These are phyloP conservation scores for Larix sibirica DNA, from an alignment of 83 land plant species.

Conservation along the genomic window DNA sequence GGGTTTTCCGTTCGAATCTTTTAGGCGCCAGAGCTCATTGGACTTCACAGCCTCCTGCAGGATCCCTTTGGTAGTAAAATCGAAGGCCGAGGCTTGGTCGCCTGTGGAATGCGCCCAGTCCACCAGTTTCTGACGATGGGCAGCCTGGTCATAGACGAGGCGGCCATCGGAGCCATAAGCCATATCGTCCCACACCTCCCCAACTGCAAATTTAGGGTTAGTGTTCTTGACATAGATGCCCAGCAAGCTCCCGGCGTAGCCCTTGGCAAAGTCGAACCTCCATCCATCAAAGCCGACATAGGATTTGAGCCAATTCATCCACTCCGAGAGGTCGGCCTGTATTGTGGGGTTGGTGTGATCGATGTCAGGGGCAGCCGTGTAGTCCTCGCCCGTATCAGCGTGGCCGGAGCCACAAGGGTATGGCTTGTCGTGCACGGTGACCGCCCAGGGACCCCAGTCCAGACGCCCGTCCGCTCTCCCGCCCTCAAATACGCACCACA, in stretches of 20 bases:
- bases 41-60: constrained; percentile 68
- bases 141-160: constrained; percentile 26
- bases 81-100: constrained; percentile 78
- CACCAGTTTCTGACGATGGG: constrained; percentile 78
- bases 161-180: constrained; percentile 9
- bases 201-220: constrained; percentile 25
- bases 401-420: constrained; percentile 48
- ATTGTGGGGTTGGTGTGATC: constrained; percentile 67
- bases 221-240: constrained; percentile 21
- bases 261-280: constrained; percentile 76
- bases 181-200: constrained; percentile 35
- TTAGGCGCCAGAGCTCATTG: constrained; percentile 37
- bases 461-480: constrained; percentile 66
- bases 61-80: constrained; percentile 92
- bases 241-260: constrained; percentile 19
- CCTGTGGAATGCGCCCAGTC: constrained; percentile 83
- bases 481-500: constrained; percentile 54
- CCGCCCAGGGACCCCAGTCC: constrained; percentile 31
- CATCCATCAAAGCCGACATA: constrained; percentile 72
- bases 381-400: constrained; percentile 55
- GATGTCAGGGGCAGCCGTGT: constrained; percentile 63
- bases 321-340: constrained; percentile 62
- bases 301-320: constrained; percentile 74
- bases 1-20: constrained; percentile 31
- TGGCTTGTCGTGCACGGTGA: constrained; percentile 32